phyloP scores from a whole-genome alignment of 1,284 basidiomycete genomes.

The Phellopilus nigrolimitatus region DNA sequence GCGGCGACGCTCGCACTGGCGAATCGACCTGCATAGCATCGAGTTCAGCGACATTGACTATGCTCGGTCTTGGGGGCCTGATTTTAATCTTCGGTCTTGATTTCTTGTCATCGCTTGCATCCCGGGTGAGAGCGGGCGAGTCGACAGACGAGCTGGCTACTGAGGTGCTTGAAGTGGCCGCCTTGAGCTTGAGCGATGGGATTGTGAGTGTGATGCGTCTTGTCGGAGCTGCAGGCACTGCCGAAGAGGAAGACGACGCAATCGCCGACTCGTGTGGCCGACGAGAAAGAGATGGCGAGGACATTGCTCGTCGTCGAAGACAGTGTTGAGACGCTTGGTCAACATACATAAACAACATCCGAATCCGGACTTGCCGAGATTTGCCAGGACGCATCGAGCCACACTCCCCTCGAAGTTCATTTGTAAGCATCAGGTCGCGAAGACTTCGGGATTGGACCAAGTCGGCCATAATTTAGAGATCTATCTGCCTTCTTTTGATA shows the following conservation, averaged over 20 bases:
- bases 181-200: conserved; percentile 14
- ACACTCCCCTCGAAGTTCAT: too few species aligned
- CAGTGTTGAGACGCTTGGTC: too few species aligned
- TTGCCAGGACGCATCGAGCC: too few species aligned
- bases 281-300: conserved; percentile 3
- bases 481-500: too few species aligned
- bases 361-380: too few species aligned
- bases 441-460: too few species aligned
- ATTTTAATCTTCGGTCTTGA: conserved; percentile 15
- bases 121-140: neutral
- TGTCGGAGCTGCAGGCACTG: neutral
- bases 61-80: conserved; percentile 11
- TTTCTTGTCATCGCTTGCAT: conserved; percentile 4
- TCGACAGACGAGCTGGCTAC: conserved; percentile 1
- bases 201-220: conserved; percentile 18
- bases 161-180: neutral
- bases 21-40: neutral
- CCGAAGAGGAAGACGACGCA: neutral
- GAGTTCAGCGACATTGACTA: neutral
- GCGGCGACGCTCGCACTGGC: neutral
- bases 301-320: conserved; percentile 5
- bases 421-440: too few species aligned
- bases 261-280: conserved; percentile 2
- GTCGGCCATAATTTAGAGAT: too few species aligned
- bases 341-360: too few species aligned